A percentile compares a stretch with the other conserved stretches of the same genome.
Conservation (phyloP, 1,284 basidiomycete species). For the Cryptococcus amylolentus region DNA sequence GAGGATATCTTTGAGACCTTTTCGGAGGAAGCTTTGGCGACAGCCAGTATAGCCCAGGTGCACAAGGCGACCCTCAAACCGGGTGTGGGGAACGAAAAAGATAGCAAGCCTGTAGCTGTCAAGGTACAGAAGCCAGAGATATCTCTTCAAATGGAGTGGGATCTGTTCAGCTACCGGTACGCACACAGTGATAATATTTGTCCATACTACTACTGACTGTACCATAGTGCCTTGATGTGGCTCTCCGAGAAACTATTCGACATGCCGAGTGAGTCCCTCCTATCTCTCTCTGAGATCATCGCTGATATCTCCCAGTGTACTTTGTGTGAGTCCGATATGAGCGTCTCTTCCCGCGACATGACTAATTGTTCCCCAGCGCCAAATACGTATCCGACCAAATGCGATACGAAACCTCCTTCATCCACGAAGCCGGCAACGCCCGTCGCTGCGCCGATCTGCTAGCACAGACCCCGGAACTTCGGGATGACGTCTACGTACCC, state of each 20-base stretch:
- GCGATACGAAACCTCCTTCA: constrained; percentile 74
- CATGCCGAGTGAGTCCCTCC: constrained; percentile 42
- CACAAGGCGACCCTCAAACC: constrained; percentile 66
- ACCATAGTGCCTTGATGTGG: constrained; percentile 39
- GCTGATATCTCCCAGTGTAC: constrained; percentile 34
- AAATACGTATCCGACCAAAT: constrained; percentile 79
- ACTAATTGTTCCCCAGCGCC: constrained; percentile 33
- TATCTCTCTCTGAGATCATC: too few species aligned
- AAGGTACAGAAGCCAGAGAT: constrained; percentile 90
- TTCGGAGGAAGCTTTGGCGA: constrained; percentile 68
- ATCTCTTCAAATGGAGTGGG: constrained; percentile 76
- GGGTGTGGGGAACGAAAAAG: constrained; percentile 31
- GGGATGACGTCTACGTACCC: constrained; percentile 72
- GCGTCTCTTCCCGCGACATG: neutral
- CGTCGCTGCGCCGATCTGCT: constrained; percentile 44
- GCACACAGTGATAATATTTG: constrained; percentile 2
- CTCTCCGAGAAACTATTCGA: constrained; percentile 46
- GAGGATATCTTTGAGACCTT: constrained; percentile 73
- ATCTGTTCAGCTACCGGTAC: constrained; percentile 55
- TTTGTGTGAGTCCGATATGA: constrained; percentile 34
- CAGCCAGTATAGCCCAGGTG: constrained; percentile 85
- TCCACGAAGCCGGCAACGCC: constrained; percentile 58
- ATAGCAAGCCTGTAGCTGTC: constrained; percentile 64
- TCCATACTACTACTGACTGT: neutral
- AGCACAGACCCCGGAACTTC: constrained; percentile 57